A percentile compares a stretch with the other conserved stretches of the same genome.
Conservation (phyloP, 2,329 filamentous ascomycete genomes). For the Arthrobotrys sphaeroides region DNA sequence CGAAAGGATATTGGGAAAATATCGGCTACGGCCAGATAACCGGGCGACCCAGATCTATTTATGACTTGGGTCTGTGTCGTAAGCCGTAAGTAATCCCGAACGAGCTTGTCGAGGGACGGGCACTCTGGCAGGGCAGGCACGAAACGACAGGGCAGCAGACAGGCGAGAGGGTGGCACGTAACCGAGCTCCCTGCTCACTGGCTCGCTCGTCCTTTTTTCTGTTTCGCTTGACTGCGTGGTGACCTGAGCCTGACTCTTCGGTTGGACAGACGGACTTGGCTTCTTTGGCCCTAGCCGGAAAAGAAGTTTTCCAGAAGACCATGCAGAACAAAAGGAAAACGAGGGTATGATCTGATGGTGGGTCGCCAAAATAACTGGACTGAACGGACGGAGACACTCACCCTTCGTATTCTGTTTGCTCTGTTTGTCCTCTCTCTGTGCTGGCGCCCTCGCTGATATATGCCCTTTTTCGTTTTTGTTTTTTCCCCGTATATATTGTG, state of each 20-base stretch:
- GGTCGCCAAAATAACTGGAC: slow-evolving; percentile 27
- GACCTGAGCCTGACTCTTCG: slow-evolving; percentile 50
- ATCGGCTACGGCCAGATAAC: slow-evolving; percentile 53
- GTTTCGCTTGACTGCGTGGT: slow-evolving; percentile 49
- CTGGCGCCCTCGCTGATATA: slow-evolving; percentile 1
- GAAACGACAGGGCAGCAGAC: slow-evolving; percentile 51
- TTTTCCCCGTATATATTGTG: neutral
- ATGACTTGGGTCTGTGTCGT: slow-evolving; percentile 53
- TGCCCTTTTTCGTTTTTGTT: neutral
- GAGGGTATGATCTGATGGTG: slow-evolving; percentile 7
- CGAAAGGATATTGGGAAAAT: slow-evolving; percentile 40
- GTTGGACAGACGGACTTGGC: slow-evolving; percentile 52
- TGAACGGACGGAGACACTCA: slow-evolving; percentile 32
- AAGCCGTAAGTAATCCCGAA: slow-evolving; percentile 54
- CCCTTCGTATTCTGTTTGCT: slow-evolving; percentile 41
- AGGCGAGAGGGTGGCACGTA: slow-evolving; percentile 54
- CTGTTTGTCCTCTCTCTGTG: slow-evolving; percentile 22
- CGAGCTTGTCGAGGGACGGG: slow-evolving; percentile 49
- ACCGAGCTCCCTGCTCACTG: slow-evolving; percentile 54
- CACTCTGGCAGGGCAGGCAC: slow-evolving; percentile 44
- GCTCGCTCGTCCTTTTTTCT: slow-evolving; percentile 47
- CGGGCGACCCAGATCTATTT: slow-evolving; percentile 54
- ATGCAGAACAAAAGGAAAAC: slow-evolving; percentile 23
- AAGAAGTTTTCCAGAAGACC: slow-evolving; percentile 53
- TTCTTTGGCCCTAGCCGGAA: slow-evolving; percentile 52